Evolutionary conservation across 345 rosid genomes (phyloP).

Genomic region (Durio zibethinus): DNA sequence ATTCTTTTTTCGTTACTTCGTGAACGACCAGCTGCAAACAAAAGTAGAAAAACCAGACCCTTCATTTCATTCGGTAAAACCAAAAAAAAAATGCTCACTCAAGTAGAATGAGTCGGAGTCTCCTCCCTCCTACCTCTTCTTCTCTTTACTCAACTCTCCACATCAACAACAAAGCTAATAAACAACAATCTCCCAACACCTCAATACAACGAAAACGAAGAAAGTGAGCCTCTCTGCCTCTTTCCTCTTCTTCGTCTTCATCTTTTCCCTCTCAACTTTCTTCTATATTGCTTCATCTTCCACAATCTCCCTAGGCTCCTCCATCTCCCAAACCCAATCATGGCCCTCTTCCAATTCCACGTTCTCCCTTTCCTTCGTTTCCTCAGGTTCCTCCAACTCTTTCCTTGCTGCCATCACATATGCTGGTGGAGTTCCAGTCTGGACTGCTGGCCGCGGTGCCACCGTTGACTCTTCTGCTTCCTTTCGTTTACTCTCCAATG

Average conservation of each 20-base stretch:
- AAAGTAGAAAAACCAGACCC: neutral
- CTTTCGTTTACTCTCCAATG: constrained; percentile 43
- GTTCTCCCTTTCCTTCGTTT: constrained; percentile 46
- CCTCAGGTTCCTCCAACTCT: constrained; percentile 21
- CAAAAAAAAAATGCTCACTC: neutral
- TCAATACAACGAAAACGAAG: neutral
- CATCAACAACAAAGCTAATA: too few species aligned
- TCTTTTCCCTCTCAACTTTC: neutral
- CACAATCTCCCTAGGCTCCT: constrained; percentile 37
- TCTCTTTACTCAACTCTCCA: too few species aligned
- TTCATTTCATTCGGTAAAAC: neutral
- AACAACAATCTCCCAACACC: neutral
- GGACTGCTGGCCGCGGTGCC: constrained; percentile 40
- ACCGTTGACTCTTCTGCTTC: constrained; percentile 45
- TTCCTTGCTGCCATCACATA: constrained; percentile 46
- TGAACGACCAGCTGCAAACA: neutral
- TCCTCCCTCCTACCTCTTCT: too few species aligned
- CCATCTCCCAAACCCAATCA: constrained; percentile 28
- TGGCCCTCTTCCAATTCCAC: constrained; percentile 42
- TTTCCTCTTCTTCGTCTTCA: neutral
- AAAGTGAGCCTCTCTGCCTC: neutral
- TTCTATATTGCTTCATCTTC: constrained; percentile 15
- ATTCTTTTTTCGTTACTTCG: neutral
- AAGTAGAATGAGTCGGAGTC: neutral
- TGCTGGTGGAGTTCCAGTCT: constrained; percentile 40